Evolutionary conservation across 768 basidiomycete genomes (phyloP).

Genomic region (Tulasnella sp.): DNA sequence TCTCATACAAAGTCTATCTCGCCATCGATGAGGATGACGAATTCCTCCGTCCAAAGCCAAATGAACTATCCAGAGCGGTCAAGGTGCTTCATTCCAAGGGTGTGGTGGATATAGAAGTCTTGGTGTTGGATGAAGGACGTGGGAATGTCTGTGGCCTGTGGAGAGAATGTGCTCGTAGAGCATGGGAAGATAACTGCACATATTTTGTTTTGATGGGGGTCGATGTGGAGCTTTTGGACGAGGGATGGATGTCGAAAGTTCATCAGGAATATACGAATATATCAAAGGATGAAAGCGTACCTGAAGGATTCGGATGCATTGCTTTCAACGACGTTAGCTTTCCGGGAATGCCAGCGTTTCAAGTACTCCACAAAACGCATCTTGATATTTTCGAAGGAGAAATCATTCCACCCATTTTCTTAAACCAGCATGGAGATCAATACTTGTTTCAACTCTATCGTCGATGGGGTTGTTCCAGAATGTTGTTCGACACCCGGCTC

Average conservation of each 20-base stretch:
- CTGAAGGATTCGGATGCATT: constrained; percentile 42
- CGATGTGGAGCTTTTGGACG: constrained; percentile 38
- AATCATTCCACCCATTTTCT: constrained; percentile 38
- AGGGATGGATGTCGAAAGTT: constrained; percentile 39
- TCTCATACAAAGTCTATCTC: constrained; percentile 39
- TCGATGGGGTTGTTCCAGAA: constrained; percentile 38
- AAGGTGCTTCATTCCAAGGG: constrained; percentile 29
- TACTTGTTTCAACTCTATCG: constrained; percentile 50
- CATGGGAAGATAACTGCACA: constrained; percentile 37
- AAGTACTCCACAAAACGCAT: constrained; percentile 42
- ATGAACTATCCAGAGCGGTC: constrained; percentile 28
- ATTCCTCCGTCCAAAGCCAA: too few species aligned
- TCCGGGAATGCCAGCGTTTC: constrained; percentile 51
- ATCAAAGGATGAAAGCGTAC: constrained; percentile 24
- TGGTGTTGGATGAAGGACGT: constrained; percentile 30
- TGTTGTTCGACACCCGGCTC: constrained; percentile 31
- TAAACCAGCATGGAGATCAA: constrained; percentile 45
- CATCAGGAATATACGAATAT: constrained; percentile 31
- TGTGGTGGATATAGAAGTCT: constrained; percentile 28
- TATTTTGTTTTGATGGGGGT: constrained; percentile 45
- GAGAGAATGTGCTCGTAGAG: constrained; percentile 36
- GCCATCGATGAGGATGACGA: constrained; percentile 40
- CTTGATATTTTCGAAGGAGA: constrained; percentile 41
- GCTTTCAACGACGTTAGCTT: constrained; percentile 44
- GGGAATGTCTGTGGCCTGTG: constrained; percentile 44